phyloP scores from a whole-genome alignment of 768 basidiomycete species.

The Phylloporus arenicola region DNA sequence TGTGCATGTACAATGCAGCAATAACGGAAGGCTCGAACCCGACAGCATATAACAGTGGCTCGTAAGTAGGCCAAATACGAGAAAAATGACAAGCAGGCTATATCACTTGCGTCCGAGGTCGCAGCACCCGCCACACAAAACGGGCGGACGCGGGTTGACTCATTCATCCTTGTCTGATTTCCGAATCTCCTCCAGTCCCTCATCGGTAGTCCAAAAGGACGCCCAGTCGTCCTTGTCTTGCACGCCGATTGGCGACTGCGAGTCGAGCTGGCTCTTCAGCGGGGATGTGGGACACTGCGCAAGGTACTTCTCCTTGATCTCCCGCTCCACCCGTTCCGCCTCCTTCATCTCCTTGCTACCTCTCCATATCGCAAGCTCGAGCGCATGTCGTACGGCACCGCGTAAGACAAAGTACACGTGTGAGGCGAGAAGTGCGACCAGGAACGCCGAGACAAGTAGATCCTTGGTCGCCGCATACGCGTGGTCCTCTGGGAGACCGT shows the following conservation, averaged over 20 bases:
- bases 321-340: conserved; percentile 50
- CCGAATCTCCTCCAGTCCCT: conserved; percentile 68
- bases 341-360: conserved; percentile 62
- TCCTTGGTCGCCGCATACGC: conserved; percentile 38
- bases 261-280: neutral
- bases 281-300: conserved; percentile 13
- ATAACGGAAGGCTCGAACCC: neutral
- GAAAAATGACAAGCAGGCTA: conserved; percentile 1
- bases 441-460: conserved; percentile 55
- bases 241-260: neutral
- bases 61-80: neutral
- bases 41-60: neutral
- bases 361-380: conserved; percentile 75
- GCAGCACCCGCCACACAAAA: neutral
- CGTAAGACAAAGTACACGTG: conserved; percentile 79
- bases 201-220: conserved; percentile 67
- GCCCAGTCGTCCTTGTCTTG: conserved; percentile 25
- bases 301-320: conserved; percentile 43
- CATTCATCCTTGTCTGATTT: conserved; percentile 58
- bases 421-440: conserved; percentile 77
- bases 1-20: neutral
- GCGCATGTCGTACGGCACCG: conserved; percentile 55
- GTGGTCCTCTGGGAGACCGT: conserved; percentile 10
- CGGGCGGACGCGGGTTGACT: neutral
- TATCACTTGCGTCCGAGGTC: neutral